Evolutionary conservation across 495 filamentous ascomycete genomes (phyloP), one percentile per base, ranked within the genome.

Genomic region (Lophiostoma macrostomum): DNA sequence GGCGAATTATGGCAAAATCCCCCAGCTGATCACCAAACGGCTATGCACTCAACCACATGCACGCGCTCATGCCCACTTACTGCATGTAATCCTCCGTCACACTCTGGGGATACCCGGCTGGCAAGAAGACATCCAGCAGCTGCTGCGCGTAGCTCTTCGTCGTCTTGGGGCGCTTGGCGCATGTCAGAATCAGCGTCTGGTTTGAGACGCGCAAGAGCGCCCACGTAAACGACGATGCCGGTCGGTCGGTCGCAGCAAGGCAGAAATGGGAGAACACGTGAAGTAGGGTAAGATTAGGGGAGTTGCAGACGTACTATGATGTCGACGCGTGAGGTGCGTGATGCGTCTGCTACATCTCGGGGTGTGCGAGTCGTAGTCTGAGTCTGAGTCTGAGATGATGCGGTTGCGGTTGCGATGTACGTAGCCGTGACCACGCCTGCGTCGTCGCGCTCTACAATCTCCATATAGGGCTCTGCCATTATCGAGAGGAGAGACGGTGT

Each of bases 81-180:
- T 83, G 73, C 39, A 90, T 75, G 71, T 98, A 98, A 69, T 98
- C 93, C 25, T 82, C 72, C 10, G 85, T 94, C 32, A 98, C 93
- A 63, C 87, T 91, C 51, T 91, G 80, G 4, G 93, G 93, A 74
- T 87, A 98, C 28, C 93, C 91, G 8, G 86, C 83, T 0, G 91
- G 93, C n/a, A 98, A 75, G 69, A 98, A 98, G 39, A 94, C 77
- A 60, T 83, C 80, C 40, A 87, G 71, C 8, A 86, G 63, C 65
- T 54, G 60, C 37, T 67, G 59, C 65, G 66, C 70, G 45, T 64
- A 47, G 31, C 54, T 49, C 49, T 67, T 71, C 5, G 59, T 42
- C 5, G 48, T 31, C 37, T 60, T 42, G 0, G 68, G 65, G n/a
- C 50, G 40, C 61, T 66, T 32, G n/a, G n/a, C n/a, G n/a, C n/a